phyloP scores from a whole-genome alignment of 805 yeast species.

The Zygoascus flipseniorum region DNA sequence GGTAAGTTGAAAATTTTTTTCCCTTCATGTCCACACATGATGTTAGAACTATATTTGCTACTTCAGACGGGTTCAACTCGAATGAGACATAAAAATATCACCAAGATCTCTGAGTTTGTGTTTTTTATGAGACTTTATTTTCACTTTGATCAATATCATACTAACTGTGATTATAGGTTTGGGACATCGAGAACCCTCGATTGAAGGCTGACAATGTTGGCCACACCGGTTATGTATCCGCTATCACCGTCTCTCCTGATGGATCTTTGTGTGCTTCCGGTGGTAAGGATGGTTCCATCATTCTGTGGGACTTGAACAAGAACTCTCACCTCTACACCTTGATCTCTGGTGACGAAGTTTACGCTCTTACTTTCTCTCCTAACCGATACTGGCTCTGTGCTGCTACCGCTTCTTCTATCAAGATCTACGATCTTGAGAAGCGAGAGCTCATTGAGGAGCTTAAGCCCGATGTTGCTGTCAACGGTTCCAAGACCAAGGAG shows the following conservation, averaged over 20 bases:
- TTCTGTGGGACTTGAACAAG: constrained; percentile 93
- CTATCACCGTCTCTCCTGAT: constrained; percentile 98
- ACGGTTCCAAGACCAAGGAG: constrained; percentile 81
- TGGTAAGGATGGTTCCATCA: constrained; percentile 98
- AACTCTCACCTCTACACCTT: constrained; percentile 86
- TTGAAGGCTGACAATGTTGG: constrained; percentile 95
- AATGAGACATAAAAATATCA: constrained; percentile 90
- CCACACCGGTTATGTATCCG: constrained; percentile 98
- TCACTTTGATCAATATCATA: constrained; percentile 7
- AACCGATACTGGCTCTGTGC: constrained; percentile 99
- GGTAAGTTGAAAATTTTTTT: constrained; percentile 56
- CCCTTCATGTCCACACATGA: constrained; percentile 43
- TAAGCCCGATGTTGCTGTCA: constrained; percentile 91
- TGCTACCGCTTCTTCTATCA: constrained; percentile 96
- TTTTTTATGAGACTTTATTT: constrained; percentile 2
- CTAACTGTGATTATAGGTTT: constrained; percentile 51
- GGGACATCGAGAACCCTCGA: constrained; percentile 82
- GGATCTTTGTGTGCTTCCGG: constrained; percentile 99
- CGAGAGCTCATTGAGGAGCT: constrained; percentile 91
- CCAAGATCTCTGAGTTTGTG: constrained; percentile 91
- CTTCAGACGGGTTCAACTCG: constrained; percentile 79
- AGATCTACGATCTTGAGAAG: constrained; percentile 96
- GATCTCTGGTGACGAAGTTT: constrained; percentile 91
- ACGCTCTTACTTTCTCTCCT: constrained; percentile 99
- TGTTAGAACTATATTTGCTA: constrained; percentile 89